A percentile compares a stretch with the other conserved stretches of the same genome.
Evolutionary conservation across 2,329 filamentous ascomycete genomes (phyloP).

Genomic region (Aspergillus spinulosporus): DNA sequence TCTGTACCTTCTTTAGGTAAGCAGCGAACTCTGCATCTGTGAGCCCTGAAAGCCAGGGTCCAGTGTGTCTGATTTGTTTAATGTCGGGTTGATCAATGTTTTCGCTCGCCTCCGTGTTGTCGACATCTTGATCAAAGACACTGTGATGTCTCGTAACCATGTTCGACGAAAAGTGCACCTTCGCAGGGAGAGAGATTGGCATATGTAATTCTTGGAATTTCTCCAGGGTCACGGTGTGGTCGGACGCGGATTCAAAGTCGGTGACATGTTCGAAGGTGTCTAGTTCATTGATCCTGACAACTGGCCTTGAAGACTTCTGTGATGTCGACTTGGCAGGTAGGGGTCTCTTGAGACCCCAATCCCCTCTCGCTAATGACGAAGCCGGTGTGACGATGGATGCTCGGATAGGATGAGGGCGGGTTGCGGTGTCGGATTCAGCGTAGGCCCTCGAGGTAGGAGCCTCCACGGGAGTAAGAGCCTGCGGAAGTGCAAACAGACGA

Average conservation of each 20-base stretch:
- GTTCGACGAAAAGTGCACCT: conserved; percentile 33
- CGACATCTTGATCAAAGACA: conserved; percentile 45
- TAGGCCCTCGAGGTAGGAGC: conserved; percentile 51
- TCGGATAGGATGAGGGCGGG: conserved; percentile 74
- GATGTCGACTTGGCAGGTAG: conserved; percentile 75
- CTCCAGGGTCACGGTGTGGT: conserved; percentile 75
- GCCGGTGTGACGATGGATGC: conserved; percentile 78
- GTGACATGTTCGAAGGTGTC: conserved; percentile 87
- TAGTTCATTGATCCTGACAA: conserved; percentile 73
- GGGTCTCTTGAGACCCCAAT: conserved; percentile 90
- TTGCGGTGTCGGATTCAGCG: conserved; percentile 67
- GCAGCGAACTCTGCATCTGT: conserved; percentile 55
- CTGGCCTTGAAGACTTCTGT: conserved; percentile 66
- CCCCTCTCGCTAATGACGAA: conserved; percentile 71
- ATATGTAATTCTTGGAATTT: conserved; percentile 86
- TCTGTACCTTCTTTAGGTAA: conserved; percentile 51
- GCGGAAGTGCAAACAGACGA: conserved; percentile 83
- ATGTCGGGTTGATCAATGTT: conserved; percentile 33
- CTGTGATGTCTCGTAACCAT: conserved; percentile 36
- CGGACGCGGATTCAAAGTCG: conserved; percentile 79
- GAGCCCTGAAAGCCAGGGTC: conserved; percentile 60
- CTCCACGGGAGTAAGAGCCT: conserved; percentile 64
- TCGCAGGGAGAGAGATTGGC: conserved; percentile 59
- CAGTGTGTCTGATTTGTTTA: conserved; percentile 58
- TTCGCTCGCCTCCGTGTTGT: conserved; percentile 47